Evolutionary conservation across 495 filamentous ascomycete species (phyloP).

Genomic region (Geopyxis carbonaria): DNA sequence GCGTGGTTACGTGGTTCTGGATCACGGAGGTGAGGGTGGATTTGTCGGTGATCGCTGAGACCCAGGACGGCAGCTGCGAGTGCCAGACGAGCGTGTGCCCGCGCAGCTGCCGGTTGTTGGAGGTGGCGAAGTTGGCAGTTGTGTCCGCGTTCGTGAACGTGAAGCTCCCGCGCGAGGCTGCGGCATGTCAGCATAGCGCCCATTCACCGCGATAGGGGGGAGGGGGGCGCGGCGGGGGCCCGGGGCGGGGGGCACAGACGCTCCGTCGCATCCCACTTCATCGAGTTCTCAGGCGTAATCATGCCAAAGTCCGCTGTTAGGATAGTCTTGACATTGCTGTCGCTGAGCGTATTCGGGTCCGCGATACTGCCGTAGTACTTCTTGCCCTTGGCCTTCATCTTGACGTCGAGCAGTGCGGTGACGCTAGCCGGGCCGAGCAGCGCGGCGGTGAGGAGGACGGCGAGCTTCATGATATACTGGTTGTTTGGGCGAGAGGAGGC

Average conservation of each 20-base stretch:
- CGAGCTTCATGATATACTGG: slow-evolving; percentile 14
- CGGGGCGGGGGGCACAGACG: slow-evolving; percentile 6
- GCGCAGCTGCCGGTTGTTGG: slow-evolving; percentile 40
- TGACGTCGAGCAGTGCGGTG: slow-evolving; percentile 12
- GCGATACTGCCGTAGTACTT: slow-evolving; percentile 41
- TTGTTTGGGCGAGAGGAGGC: too few species aligned
- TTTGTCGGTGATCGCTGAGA: slow-evolving; percentile 36
- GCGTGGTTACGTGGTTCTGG: slow-evolving; percentile 40
- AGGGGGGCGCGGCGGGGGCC: too few species aligned
- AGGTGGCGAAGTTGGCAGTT: slow-evolving; percentile 42
- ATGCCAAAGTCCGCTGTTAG: slow-evolving; percentile 44
- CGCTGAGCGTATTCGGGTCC: slow-evolving; percentile 36
- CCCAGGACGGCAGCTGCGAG: slow-evolving; percentile 46
- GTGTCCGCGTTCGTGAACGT: slow-evolving; percentile 36
- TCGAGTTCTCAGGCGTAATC: slow-evolving; percentile 50
- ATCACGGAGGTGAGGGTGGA: slow-evolving; percentile 36
- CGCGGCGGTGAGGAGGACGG: slow-evolving; percentile 10
- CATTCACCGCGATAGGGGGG: too few species aligned
- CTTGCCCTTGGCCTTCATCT: slow-evolving; percentile 42
- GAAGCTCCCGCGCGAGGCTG: slow-evolving; percentile 31
- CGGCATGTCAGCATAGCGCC: neutral
- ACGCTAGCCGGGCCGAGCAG: slow-evolving; percentile 10
- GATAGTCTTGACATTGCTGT: slow-evolving; percentile 36
- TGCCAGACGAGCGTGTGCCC: slow-evolving; percentile 50
- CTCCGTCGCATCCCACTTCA: slow-evolving; percentile 45